Base-by-base conservation (phyloP, 1,284 basidiomycete species). In the Cutaneotrichosporon dermatis region DNA sequence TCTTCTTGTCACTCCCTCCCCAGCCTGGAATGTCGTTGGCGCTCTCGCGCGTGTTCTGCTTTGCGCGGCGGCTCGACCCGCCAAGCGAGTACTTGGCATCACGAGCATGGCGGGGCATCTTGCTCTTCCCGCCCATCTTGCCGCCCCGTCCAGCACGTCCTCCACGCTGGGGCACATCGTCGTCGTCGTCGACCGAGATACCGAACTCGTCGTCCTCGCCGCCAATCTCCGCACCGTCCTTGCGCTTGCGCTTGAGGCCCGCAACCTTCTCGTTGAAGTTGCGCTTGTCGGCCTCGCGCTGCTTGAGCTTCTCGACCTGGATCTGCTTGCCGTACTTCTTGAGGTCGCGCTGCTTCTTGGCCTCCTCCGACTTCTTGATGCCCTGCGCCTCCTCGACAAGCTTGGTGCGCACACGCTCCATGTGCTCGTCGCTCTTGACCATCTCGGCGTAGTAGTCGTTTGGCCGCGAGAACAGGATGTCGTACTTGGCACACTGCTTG, bases 281-380 rank as follows among this genome's bases (percentile, higher is more conserved):
- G 80, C 92, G 93, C 83, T 93, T 83, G 67, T 80, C 80, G 65
- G 77, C 73, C 74, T 90, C 85, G 49, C 91, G 80, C 80, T 91
- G 88, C 73, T 88, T 86, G 68, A 87, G 80, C 79, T 90, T 90
- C 79, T 92, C 89, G 55, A 87, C 80, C 79, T 94, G 91, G 25
- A 98, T 92, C 79, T 97, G 92, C 78, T 98, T 98, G 51, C 95
- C 95, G 72, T 91, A 96, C 83, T 98, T 98, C 82, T 98, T 98
- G 62, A 92, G 88, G 73, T 97, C 90, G 54, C 95, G 84, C 79
- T 97, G 90, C 71, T 87, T 88, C 70, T 90, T 86, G 72, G 92
- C 94, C 58, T 92, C 89, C 74, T 98, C 94, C 61, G 87, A 85
- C 74, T 89, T 90, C 79, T 97, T 94, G 73, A 98, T 93, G 2